phyloP scores from a whole-genome alignment of 768 basidiomycete genomes.

The Pleurotus salmoneostramineus region DNA sequence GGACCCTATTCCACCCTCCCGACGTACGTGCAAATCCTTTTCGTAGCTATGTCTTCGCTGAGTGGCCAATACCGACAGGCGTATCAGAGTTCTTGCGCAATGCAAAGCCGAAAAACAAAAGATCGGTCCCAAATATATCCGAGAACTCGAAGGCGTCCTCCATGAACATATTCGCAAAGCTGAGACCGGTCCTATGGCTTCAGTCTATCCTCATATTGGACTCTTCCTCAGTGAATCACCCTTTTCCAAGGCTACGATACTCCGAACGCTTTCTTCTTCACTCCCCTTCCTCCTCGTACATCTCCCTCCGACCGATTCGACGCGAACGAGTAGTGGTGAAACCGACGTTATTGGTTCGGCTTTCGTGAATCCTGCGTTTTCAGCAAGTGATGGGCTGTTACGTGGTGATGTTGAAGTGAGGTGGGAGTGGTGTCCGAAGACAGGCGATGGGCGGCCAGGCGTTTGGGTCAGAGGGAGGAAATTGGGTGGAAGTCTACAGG shows the following conservation, averaged over 20 bases:
- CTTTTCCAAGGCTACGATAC: slow-evolving; percentile 68
- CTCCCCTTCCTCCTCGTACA: slow-evolving; percentile 81
- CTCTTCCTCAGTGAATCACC: slow-evolving; percentile 77
- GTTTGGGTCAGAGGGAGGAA: slow-evolving; percentile 39
- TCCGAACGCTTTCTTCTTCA: slow-evolving; percentile 68
- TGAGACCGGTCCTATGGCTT: neutral
- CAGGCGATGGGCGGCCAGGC: slow-evolving; percentile 33
- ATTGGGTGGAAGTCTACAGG: slow-evolving; percentile 19
- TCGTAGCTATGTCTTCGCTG: neutral
- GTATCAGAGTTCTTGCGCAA: slow-evolving; percentile 78
- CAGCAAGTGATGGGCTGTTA: slow-evolving; percentile 49
- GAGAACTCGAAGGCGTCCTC: slow-evolving; percentile 90
- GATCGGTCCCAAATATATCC: slow-evolving; percentile 71
- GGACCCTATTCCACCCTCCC: too few relatives aligned
- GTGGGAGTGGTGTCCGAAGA: slow-evolving; percentile 48
- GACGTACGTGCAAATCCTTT: neutral
- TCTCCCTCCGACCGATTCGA: slow-evolving; percentile 45
- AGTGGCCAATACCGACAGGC: slow-evolving; percentile 19
- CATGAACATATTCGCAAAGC: slow-evolving; percentile 37
- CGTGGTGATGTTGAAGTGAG: slow-evolving; percentile 59
- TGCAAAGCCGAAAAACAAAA: slow-evolving; percentile 91
- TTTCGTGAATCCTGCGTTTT: slow-evolving; percentile 69
- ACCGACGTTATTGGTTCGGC: slow-evolving; percentile 39
- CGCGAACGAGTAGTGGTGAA: slow-evolving; percentile 2
- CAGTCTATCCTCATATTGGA: slow-evolving; percentile 48